These are phyloP conservation scores for Suillus spraguei DNA, from an alignment of 768 basidiomycete genomes.

Conservation along the genomic window DNA sequence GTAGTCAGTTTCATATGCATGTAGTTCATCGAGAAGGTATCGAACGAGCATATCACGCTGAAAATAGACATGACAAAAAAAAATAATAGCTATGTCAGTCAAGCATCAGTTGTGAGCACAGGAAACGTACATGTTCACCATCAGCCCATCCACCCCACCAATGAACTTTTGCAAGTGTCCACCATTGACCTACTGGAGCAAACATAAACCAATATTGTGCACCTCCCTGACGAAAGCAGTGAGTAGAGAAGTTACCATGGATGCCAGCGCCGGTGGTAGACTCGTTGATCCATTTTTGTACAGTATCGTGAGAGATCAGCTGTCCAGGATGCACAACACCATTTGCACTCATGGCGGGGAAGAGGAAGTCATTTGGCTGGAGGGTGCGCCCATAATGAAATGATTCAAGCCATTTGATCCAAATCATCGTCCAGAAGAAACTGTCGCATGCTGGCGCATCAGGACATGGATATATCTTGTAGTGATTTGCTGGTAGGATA, in stretches of 20 bases:
- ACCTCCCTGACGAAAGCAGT: too few species aligned
- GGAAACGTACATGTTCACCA: conserved; percentile 35
- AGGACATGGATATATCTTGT: background rate
- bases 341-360: too few species aligned
- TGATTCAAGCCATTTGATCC: conserved; percentile 9
- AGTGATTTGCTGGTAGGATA: conserved; percentile 11
- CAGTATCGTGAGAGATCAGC: too few species aligned
- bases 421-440: conserved; percentile 2
- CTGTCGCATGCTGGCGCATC: background rate
- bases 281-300: too few species aligned
- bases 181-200: conserved; percentile 33
- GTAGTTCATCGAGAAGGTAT: too few species aligned
- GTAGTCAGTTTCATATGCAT: too few species aligned
- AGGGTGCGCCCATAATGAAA: conserved; percentile 14
- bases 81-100: background rate
- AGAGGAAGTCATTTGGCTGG: conserved; percentile 20
- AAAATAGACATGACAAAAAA: background rate
- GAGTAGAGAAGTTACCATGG: too few species aligned
- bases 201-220: too few species aligned
- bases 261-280: too few species aligned
- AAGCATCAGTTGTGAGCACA: background rate
- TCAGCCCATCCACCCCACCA: conserved; percentile 48
- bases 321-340: too few species aligned
- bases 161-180: conserved; percentile 34
- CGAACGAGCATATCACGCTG: conserved; percentile 11